phyloP scores from a whole-genome alignment of 177 flowering plant species.

The Vitis hybrid region DNA sequence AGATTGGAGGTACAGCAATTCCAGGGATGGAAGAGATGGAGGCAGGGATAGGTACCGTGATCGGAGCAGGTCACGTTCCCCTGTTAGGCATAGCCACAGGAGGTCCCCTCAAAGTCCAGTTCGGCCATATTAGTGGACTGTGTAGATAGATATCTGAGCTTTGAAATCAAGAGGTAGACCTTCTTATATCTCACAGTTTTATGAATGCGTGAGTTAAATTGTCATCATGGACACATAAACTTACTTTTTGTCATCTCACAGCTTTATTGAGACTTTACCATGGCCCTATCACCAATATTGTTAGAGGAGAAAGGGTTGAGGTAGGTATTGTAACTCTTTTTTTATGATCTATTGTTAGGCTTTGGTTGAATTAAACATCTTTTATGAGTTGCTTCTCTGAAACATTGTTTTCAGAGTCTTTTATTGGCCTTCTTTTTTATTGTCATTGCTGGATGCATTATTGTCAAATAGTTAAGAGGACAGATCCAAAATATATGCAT shows the following conservation, averaged over 20 bases:
- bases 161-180: constrained; percentile 66
- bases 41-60: constrained; percentile 71
- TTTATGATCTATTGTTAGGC: constrained; percentile 12
- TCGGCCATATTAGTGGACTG: constrained; percentile 43
- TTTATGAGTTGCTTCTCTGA: constrained; percentile 18
- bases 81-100: constrained; percentile 60
- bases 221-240: constrained; percentile 39
- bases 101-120: constrained; percentile 72
- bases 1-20: constrained; percentile 47
- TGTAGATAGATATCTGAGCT: constrained; percentile 38
- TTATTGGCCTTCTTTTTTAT: constrained; percentile 9
- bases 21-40: constrained; percentile 70
- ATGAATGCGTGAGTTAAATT: constrained; percentile 28
- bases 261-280: constrained; percentile 56
- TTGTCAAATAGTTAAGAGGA: constrained; percentile 24
- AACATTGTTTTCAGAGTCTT: constrained; percentile 14
- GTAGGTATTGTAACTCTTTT: constrained; percentile 63
- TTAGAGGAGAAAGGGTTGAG: constrained; percentile 57
- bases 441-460: constrained; percentile 15
- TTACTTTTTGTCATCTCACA: constrained; percentile 50
- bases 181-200: constrained; percentile 28
- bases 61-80: constrained; percentile 81
- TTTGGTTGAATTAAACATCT: constrained; percentile 15
- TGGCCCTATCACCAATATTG: constrained; percentile 53
- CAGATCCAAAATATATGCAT: constrained; percentile 26